Percentiles rank a stretch among this genome's conserved stretches.
Conservation (phyloP, 768 basidiomycete genomes). For the Daedalea quercina region DNA sequence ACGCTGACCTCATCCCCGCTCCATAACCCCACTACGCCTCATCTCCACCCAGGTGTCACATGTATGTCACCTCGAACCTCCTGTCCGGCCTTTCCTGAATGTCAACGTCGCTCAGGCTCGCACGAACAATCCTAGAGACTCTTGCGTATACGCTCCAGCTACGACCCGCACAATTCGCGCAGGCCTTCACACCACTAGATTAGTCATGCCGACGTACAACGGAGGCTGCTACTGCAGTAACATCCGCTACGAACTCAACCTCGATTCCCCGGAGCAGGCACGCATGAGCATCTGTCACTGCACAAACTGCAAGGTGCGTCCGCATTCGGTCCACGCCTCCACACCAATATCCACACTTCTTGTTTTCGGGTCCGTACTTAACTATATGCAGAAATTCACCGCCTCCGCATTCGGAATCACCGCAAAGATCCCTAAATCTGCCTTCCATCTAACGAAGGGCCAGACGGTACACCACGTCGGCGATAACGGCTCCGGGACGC, state of each 20-base stretch:
- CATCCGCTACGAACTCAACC: constrained; percentile 10
- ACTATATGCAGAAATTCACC: constrained; percentile 9
- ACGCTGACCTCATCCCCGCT: too few species aligned
- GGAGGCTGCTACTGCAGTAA: constrained; percentile 17
- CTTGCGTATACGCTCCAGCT: neutral
- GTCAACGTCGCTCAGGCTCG: too few species aligned
- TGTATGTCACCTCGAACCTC: too few species aligned
- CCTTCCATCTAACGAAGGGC: constrained; percentile 10
- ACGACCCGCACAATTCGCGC: neutral
- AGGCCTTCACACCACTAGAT: too few species aligned
- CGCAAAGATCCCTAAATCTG: constrained; percentile 12
- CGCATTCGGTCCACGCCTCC: neutral
- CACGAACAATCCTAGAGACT: too few species aligned
- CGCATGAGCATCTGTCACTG: constrained; percentile 18
- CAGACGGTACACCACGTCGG: constrained; percentile 10
- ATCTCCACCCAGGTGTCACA: too few species aligned
- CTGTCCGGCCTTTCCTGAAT: too few species aligned
- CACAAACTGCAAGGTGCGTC: constrained; percentile 17
- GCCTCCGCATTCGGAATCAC: constrained; percentile 14
- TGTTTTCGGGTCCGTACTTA: too few species aligned
- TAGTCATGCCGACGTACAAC: neutral
- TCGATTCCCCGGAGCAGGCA: constrained; percentile 13
- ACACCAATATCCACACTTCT: neutral
- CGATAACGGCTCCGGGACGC: constrained; percentile 15
- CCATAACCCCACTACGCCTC: too few species aligned